phyloP scores from a whole-genome alignment of 768 basidiomycete species.

The Termitomyces sp. region DNA sequence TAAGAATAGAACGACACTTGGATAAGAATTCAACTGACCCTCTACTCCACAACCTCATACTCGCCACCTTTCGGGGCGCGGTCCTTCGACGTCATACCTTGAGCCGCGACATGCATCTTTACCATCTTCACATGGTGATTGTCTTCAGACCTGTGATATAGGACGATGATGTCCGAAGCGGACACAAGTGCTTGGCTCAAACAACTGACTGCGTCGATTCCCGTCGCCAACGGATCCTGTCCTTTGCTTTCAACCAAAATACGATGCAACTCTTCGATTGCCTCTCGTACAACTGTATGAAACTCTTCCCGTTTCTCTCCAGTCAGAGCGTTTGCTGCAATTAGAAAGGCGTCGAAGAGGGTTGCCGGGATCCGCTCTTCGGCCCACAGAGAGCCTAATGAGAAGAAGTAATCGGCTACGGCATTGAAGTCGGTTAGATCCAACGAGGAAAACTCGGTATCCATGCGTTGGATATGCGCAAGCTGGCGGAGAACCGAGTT shows the following conservation, averaged over 20 bases:
- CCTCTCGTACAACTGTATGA: constrained; percentile 23
- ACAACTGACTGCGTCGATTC: constrained; percentile 20
- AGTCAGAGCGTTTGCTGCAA: background rate
- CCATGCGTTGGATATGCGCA: constrained; percentile 29
- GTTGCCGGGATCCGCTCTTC: constrained; percentile 9
- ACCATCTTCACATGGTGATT: background rate
- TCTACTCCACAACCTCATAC: constrained; percentile 31
- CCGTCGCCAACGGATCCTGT: constrained; percentile 22
- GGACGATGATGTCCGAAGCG: constrained; percentile 20
- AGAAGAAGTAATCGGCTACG: constrained; percentile 25
- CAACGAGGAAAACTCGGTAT: constrained; percentile 24
- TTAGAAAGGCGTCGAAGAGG: constrained; percentile 11
- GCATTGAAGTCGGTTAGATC: constrained; percentile 26
- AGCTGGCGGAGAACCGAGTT: constrained; percentile 5
- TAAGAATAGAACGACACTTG: background rate
- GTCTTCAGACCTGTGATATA: constrained; percentile 25
- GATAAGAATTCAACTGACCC: constrained; percentile 5
- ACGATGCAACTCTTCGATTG: constrained; percentile 30
- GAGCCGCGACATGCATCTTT: constrained; percentile 10
- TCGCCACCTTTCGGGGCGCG: constrained; percentile 23
- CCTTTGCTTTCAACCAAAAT: constrained; percentile 22
- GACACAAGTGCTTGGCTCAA: constrained; percentile 20
- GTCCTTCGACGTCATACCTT: constrained; percentile 26
- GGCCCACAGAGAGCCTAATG: background rate
- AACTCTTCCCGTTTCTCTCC: constrained; percentile 23